Evolutionary conservation across 2,329 filamentous ascomycete genomes (phyloP), one percentile per base, ranked within the genome.

Genomic region (Fusarium subtropicale): DNA sequence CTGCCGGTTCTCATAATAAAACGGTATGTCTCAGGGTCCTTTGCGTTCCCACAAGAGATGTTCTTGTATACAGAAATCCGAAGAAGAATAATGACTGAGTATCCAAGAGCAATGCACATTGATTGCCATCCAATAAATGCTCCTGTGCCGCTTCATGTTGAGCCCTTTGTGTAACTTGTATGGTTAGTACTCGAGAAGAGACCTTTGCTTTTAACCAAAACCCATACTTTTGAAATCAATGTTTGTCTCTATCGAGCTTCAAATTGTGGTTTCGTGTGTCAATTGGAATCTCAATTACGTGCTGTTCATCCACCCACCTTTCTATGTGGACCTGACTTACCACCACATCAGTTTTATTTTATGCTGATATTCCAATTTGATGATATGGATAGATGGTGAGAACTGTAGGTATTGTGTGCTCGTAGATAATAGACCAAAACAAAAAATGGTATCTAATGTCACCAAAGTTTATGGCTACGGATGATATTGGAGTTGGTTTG

Each of bases 11-110:
- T 59, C 36, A 45, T 48, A 59, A 34, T 55, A 60, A 64, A 52
- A 68, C 46, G 39, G 22, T 56, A 39, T 71, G 63, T 69, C 67
- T 69, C 39, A 50, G 56, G 46, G 42, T 48, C 42, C 33, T 64
- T 55, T 70, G 48, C 7, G 20, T 47, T 39, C 36, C 13, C 39
- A 22, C 18, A 20, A 3, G 7, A 38, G 10, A 33, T 55, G 12
- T 12, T 28, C 5, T 18, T 8, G 41, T 24, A 39, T 3, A 28
- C 22, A 39, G n/a, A 18, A 36, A 39, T 22, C 24, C 18, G 1
- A 18, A 22, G 9, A 30, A 30, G n/a, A 46, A 20, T 9, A 36
- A 13, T 28, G 18, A 7, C 10, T 51, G 2, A 16, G n/a, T 11
- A 11, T 20, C 7, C 13, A 28, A n/a, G 18, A n/a, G 22, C 9